Percentiles rank a stretch among this genome's conserved stretches.
Conservation (phyloP, 192 early-diverging fungal genomes). For the Coemansia sp. region DNA sequence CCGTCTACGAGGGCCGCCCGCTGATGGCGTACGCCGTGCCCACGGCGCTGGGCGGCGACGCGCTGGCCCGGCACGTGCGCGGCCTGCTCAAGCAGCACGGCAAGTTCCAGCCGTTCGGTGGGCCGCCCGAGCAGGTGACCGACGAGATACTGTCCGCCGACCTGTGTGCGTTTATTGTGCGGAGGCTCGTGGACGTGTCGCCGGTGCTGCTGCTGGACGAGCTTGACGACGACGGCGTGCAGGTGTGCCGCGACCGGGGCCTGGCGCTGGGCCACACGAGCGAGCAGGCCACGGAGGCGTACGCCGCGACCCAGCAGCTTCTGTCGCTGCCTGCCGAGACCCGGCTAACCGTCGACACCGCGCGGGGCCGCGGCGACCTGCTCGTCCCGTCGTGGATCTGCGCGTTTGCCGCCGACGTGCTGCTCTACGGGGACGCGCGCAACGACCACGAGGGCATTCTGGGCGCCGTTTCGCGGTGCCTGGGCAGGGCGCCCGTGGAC, state of each 20-base stretch:
- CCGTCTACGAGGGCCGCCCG: slow-evolving; percentile 57
- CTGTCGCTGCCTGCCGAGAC: neutral
- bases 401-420: slow-evolving; percentile 72
- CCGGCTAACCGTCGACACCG: slow-evolving; percentile 6
- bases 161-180: neutral
- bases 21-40: slow-evolving; percentile 7
- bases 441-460: slow-evolving; percentile 61
- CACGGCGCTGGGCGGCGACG: slow-evolving; percentile 18
- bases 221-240: neutral
- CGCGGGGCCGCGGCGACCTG: slow-evolving; percentile 54
- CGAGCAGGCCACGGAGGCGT: neutral
- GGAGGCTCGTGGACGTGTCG: slow-evolving; percentile 8
- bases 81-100: slow-evolving; percentile 11
- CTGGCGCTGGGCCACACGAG: slow-evolving; percentile 11
- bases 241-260: neutral
- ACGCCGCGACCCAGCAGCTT: too few species aligned
- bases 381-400: slow-evolving; percentile 83
- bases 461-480: slow-evolving; percentile 54
- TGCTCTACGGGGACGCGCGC: slow-evolving; percentile 72
- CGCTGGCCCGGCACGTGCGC: slow-evolving; percentile 11
- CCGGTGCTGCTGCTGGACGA: slow-evolving; percentile 6
- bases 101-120: slow-evolving; percentile 8
- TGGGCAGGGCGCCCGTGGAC: slow-evolving; percentile 66
- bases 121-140: neutral
- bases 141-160: neutral